Base-by-base conservation (phyloP, 2,329 filamentous ascomycete genomes). In the Botryotinia convoluta region DNA sequence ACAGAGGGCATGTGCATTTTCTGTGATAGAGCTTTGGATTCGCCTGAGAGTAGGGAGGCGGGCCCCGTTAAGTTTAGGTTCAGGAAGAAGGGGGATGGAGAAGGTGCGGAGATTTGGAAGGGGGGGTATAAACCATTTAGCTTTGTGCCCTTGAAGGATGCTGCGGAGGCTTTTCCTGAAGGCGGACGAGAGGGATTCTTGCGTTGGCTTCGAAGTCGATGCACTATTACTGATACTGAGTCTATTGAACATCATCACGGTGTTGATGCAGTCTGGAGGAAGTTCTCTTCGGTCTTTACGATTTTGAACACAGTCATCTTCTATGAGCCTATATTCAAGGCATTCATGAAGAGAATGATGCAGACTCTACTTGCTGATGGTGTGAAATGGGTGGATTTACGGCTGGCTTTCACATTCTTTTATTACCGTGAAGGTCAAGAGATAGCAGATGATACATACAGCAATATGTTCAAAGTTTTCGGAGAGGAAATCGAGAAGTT, bases 311-410 rank as follows among this genome's bases (percentile, higher is more conserved):
- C 90, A 26, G 88, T 97, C 69, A 86, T 97, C 67, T 93, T 92
- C 82, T 97, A 98, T 82, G 95, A 98, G 82, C 95, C 95, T 22
- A 93, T 98, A 75, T 95, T 93, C 83, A 89, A 94, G 37, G 85
- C 86, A 29, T 97, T 94, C 79, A 84, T 98, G 74, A 89, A 87
- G 42, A 87, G 89, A 35, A 86, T 98, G 78, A 89, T 97, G 82
- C 84, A 84, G 67, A 87, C 91, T 65, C 85, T 98, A 35, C 86
- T 91, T n/a, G 89, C 89, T 6, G 95, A 99, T 81, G 94, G 94
- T 7, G 89, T 98, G 44, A 90, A 87, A 79, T 98, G 94, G 87
- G 92, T 92, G 22, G 96, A 98, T 80, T 84, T 98, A 74, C 88
- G 94, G 69, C 88, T 92, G 71, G 91, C 90, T 0, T 97, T 97